Conservation (phyloP, 2,329 filamentous ascomycete genomes). For the Epicoccum nigrum region DNA sequence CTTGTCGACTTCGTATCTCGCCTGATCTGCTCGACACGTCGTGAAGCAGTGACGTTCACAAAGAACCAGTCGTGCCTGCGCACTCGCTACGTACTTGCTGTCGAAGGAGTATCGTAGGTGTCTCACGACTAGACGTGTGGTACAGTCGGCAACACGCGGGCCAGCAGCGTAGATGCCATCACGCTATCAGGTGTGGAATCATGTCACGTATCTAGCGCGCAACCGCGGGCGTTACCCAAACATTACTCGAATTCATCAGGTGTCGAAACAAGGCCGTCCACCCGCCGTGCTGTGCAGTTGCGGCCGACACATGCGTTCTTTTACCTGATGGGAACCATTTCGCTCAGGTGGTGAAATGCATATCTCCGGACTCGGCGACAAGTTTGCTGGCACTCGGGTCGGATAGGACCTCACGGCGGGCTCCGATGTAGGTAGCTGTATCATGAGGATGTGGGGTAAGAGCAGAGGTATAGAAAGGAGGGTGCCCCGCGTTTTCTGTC, state of each 20-base stretch:
- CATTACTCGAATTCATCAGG: slow-evolving; percentile 15
- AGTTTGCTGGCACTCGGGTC: background rate
- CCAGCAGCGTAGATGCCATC: background rate
- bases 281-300: background rate
- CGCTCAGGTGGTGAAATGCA: slow-evolving; percentile 5
- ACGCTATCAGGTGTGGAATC: slow-evolving; percentile 18
- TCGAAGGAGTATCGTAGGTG: no score
- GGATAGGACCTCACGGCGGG: background rate
- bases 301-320: background rate
- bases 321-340: slow-evolving; percentile 4
- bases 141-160: no score
- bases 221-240: slow-evolving; percentile 2
- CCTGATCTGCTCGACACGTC: no score
- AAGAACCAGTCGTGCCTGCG: no score
- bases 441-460: no score
- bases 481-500: no score
- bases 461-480: no score
- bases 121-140: no score
- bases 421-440: no score
- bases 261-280: slow-evolving; percentile 2
- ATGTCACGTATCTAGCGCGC: slow-evolving; percentile 5
- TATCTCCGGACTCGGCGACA: background rate
- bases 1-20: no score
- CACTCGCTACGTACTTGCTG: no score
- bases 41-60: no score